phyloP scores from a whole-genome alignment of 2,329 filamentous ascomycete genomes.

The Clathrospora elynae region DNA sequence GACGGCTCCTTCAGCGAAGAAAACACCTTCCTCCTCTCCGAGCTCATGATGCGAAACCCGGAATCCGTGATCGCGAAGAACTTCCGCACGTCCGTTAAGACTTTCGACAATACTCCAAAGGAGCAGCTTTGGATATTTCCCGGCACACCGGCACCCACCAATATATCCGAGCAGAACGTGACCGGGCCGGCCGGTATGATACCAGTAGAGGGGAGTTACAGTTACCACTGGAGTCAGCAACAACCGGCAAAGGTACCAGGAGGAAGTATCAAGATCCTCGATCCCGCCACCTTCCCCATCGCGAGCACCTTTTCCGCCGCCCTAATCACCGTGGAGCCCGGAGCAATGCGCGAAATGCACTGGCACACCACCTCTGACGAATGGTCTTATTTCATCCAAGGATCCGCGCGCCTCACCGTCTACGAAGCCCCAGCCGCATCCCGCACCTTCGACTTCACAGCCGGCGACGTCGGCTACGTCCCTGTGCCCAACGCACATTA shows the following conservation, averaged over 20 bases:
- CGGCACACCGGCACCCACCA: constrained; percentile 45
- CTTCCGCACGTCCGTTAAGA: constrained; percentile 46
- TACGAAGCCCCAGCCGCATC: constrained; percentile 58
- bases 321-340: constrained; percentile 63
- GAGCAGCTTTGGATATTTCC: constrained; percentile 53
- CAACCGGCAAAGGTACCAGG: constrained; percentile 58
- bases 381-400: constrained; percentile 65
- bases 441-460: constrained; percentile 64
- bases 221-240: constrained; percentile 55
- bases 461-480: constrained; percentile 65
- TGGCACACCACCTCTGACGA: constrained; percentile 67
- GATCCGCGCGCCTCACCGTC: constrained; percentile 62
- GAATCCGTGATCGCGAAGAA: constrained; percentile 52
- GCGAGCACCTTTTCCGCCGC: constrained; percentile 61
- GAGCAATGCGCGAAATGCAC: constrained; percentile 69
- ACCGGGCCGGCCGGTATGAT: constrained; percentile 47
- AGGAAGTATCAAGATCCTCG: constrained; percentile 64
- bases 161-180: constrained; percentile 53
- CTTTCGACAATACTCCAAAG: constrained; percentile 47
- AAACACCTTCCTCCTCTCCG: constrained; percentile 62
- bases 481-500: constrained; percentile 62
- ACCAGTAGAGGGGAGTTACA: constrained; percentile 41
- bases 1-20: constrained; percentile 64
- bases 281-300: constrained; percentile 62
- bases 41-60: constrained; percentile 56